Base-by-base conservation (phyloP, 2,329 filamentous ascomycete genomes). In the Thermochaetoides dissita region DNA sequence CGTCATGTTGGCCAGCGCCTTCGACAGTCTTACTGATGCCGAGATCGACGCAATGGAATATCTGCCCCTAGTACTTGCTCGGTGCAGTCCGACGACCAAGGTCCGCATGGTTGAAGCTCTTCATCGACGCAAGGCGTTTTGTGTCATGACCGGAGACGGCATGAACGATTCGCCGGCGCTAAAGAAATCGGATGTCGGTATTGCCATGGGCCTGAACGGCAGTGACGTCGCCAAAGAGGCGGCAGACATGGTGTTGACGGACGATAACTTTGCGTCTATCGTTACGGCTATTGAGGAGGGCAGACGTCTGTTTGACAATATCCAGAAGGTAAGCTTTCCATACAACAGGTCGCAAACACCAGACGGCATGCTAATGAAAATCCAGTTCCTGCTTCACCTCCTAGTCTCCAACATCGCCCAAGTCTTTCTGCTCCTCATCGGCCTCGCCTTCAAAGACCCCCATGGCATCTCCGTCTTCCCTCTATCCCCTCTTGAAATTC, bases 181-280 rank as follows among this genome's bases (percentile, higher is more conserved):
- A 52, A 98, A 98, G 64, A 93, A 86, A 64, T 91, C 91, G 6
- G 91, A 98, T 55, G 96, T 98, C 62, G 91, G 91, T 39, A 94
- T 98, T 50, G 86, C 86, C 7, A 98, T 98, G 91, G 91, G 91
- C 50, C 76, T 81, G 49, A 75, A 94, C 42, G 91, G 91, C 32
- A 98, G 91, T 2, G 91, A 98, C 57, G 91, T 98, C 34, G 91
- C 91, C 48, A 98, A 98, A 65, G 91, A 91, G 60, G 85, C 85
- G 8, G 80, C 85, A n/a, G 85, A 91, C 56, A 93, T 93, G 85
- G 89, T 93, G 49, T 65, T 93, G 34, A 87, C 84, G 0, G 84
- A 91, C 56, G 85, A 91, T 59, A 88, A 93, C 62, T 93, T 93
- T 56, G 83, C 85, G 8, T 86, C 81, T 29, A 84, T 84, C 42